Evolutionary conservation across 805 yeast species (phyloP), one percentile per base, ranked within the genome.

Genomic region (Maudiozyma turicensis): DNA sequence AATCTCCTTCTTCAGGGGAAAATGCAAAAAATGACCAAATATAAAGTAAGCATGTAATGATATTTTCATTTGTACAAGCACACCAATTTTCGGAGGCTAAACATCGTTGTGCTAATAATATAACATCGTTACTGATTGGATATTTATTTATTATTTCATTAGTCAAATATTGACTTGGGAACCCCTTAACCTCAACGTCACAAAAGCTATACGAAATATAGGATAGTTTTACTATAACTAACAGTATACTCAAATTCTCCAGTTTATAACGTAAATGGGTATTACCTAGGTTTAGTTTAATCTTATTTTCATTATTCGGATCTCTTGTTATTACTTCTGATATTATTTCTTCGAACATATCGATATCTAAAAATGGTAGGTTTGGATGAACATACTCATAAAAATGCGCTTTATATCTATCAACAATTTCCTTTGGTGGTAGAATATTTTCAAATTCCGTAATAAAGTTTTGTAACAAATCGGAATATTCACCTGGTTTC

Each of bases 1-100:
- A 59, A 51, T 66, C 69, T 28, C 67, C 66, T 50, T 63, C 63
- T 44, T 65, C 68, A 1, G 70, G 68, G 1, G 70, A 60, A 46
- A 63, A 58, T 10, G 58, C 66, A 34, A 59, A 59, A 40, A 58
- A 61, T 11, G 66, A 52, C 70, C 70, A 65, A 32, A 63, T 55
- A 43, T 61, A 65, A 42, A 63, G 52, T 34, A 61, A 50, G 45
- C 64, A 65, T 8, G 61, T 56, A 15, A 60, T 50, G 20, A 56
- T 58, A 43, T 59, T 65, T 54, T 65, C 70, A 33, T 62, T 65
- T 0, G 68, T 61, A 40, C 65, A 60, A 13, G 61, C 59, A 46
- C 59, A 58, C 45, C 60, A 51, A 49, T 65, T 63, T 41, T 64
- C 66, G 3, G 60, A 54, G 1, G 64, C 57, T 40, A 66, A 46